Evolutionary conservation across 192 early-diverging fungal species (phyloP).

Genomic region (Mortierella antarctica): DNA sequence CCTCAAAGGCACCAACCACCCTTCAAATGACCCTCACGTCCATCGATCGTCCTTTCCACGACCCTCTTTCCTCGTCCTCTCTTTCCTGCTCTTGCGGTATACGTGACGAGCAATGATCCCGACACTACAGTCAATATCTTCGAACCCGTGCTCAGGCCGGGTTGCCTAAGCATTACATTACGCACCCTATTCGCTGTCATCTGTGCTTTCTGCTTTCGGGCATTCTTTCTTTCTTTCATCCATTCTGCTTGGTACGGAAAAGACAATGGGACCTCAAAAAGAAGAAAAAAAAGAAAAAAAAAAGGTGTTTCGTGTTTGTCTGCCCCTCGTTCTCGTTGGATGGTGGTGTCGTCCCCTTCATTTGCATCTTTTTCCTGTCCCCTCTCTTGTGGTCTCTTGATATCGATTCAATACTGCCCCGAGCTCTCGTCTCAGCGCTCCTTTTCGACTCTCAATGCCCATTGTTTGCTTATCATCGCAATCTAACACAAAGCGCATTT

Average conservation of each 20-base stretch:
- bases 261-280: no score
- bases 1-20: no score
- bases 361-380: conserved; percentile 3
- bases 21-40: no score
- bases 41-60: neutral
- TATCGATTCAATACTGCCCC: neutral
- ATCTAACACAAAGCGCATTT: neutral
- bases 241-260: no score
- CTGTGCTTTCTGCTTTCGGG: no score
- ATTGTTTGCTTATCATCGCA: no score
- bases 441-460: neutral
- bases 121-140: no score
- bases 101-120: no score
- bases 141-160: no score
- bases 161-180: no score
- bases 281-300: neutral
- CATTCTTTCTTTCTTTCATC: no score
- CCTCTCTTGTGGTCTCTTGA: neutral
- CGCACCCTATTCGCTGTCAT: no score
- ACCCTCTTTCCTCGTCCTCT: neutral
- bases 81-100: neutral
- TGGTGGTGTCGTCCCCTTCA: neutral
- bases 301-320: conserved; percentile 8
- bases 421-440: neutral
- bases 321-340: neutral